A percentile compares a stretch with the other conserved stretches of the same genome.
These are phyloP conservation scores for Davidsoniella eucalypti DNA, from an alignment of 2,329 filamentous ascomycete genomes.

Conservation along the genomic window DNA sequence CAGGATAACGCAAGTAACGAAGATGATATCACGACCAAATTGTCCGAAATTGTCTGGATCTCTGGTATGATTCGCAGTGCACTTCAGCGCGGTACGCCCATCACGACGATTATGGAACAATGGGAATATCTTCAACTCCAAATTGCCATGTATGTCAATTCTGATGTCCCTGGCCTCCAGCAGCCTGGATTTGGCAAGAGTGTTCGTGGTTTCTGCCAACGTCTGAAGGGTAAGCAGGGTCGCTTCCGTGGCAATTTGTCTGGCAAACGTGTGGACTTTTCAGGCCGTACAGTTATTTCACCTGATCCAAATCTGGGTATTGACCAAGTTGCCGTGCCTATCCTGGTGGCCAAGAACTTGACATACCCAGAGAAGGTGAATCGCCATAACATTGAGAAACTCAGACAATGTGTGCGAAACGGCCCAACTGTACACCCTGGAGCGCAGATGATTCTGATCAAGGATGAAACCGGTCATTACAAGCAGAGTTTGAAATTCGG, in stretches of 20 bases:
- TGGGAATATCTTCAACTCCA: slow-evolving; percentile 96
- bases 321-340: slow-evolving; percentile 82
- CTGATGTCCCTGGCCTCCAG: slow-evolving; percentile 82
- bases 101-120: slow-evolving; percentile 88
- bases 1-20: slow-evolving; percentile 90
- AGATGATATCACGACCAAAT: slow-evolving; percentile 88
- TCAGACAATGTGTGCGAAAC: slow-evolving; percentile 56
- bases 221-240: slow-evolving; percentile 92
- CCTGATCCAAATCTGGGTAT: slow-evolving; percentile 89
- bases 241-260: slow-evolving; percentile 94
- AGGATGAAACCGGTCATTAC: slow-evolving; percentile 45
- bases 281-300: slow-evolving; percentile 90
- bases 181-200: slow-evolving; percentile 75
- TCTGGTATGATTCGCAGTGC: slow-evolving; percentile 76
- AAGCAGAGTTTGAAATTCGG: slow-evolving; percentile 64
- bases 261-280: slow-evolving; percentile 97
- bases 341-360: slow-evolving; percentile 85
- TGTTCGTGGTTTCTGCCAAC: slow-evolving; percentile 85
- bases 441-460: slow-evolving; percentile 65
- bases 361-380: slow-evolving; percentile 88
- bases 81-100: slow-evolving; percentile 63
- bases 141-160: slow-evolving; percentile 96
- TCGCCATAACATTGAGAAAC: slow-evolving; percentile 68
- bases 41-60: slow-evolving; percentile 91
- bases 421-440: slow-evolving; percentile 72